Percentiles rank a stretch among this genome's conserved stretches.
Conservation (phyloP, 164 flowering plant genomes). For the Stephania yunnanensis region DNA sequence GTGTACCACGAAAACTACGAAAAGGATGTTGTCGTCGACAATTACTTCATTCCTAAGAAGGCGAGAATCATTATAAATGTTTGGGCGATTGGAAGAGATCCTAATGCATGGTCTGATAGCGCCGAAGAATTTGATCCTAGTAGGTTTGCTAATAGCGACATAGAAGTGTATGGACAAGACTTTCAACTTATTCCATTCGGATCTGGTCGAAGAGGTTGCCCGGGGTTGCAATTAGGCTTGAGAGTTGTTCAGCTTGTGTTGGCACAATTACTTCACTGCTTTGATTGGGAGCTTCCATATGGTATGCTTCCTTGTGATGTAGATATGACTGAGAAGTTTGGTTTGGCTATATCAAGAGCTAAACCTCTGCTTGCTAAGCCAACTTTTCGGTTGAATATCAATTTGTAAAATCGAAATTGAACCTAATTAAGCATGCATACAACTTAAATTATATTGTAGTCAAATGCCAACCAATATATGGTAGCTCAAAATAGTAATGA, state of each 20-base stretch:
- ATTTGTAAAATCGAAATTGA: background rate
- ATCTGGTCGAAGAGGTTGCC: constrained; percentile 16
- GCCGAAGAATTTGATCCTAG: constrained; percentile 10
- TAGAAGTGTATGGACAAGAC: background rate
- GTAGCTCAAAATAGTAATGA: too few species aligned
- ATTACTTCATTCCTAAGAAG: constrained; percentile 15
- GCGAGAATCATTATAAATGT: constrained; percentile 16
- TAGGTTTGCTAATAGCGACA: constrained; percentile 3
- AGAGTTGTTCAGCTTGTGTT: constrained; percentile 4
- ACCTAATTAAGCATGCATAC: too few species aligned
- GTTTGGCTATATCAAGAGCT: constrained; percentile 10
- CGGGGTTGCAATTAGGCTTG: constrained; percentile 3
- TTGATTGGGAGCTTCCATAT: constrained; percentile 8
- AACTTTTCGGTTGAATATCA: background rate
- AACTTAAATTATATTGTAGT: too few species aligned
- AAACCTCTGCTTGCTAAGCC: constrained; percentile 6
- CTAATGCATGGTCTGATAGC: constrained; percentile 12
- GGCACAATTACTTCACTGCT: constrained; percentile 12
- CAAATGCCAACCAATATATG: too few species aligned
- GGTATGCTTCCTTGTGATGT: constrained; percentile 10
- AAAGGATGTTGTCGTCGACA: constrained; percentile 15
- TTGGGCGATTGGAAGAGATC: constrained; percentile 23
- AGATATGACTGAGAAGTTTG: constrained; percentile 16
- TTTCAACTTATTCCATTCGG: constrained; percentile 11
- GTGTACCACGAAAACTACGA: constrained; percentile 18